A percentile compares a stretch with the other conserved stretches of the same genome.
phyloP scores from a whole-genome alignment of 192 early-diverging fungal species.

The Coemansia sp. region DNA sequence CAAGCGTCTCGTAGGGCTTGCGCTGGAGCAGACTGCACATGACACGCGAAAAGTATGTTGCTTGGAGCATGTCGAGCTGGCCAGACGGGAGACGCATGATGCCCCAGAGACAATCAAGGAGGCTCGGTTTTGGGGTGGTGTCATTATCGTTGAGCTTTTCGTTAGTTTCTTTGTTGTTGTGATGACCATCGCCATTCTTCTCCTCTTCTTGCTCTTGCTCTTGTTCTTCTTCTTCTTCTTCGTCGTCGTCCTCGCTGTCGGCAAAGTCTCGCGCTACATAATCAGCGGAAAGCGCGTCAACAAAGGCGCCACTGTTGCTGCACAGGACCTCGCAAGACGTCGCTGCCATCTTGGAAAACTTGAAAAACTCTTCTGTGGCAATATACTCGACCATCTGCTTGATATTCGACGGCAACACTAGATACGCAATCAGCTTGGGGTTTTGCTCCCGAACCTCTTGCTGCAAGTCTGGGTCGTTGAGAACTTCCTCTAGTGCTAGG shows the following conservation, averaged over 20 bases:
- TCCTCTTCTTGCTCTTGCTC: neutral
- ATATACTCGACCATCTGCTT: slow-evolving; percentile 81
- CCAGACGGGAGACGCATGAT: slow-evolving; percentile 73
- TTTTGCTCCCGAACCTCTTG: slow-evolving; percentile 95
- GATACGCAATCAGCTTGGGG: slow-evolving; percentile 82
- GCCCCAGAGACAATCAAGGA: slow-evolving; percentile 85
- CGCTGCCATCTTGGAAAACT: slow-evolving; percentile 55
- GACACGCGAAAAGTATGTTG: slow-evolving; percentile 91
- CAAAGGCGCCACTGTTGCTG: slow-evolving; percentile 50
- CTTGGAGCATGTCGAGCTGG: slow-evolving; percentile 77
- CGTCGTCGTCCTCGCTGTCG: slow-evolving; percentile 45
- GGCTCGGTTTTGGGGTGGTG: slow-evolving; percentile 42
- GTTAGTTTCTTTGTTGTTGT: neutral
- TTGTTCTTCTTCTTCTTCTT: slow-evolving; percentile 14
- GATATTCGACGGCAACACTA: slow-evolving; percentile 75
- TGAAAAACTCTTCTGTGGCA: slow-evolving; percentile 81
- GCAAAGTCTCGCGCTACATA: slow-evolving; percentile 44
- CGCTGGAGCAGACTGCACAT: slow-evolving; percentile 85
- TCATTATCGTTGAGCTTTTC: neutral
- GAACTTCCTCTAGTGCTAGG: slow-evolving; percentile 84
- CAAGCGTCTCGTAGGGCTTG: slow-evolving; percentile 88
- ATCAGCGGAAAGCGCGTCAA: slow-evolving; percentile 30
- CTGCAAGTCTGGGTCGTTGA: slow-evolving; percentile 91
- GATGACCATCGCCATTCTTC: neutral
- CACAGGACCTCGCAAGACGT: slow-evolving; percentile 55